Evolutionary conservation across 2,329 filamentous ascomycete species (phyloP).

Genomic region (Talaromyces sp.): DNA sequence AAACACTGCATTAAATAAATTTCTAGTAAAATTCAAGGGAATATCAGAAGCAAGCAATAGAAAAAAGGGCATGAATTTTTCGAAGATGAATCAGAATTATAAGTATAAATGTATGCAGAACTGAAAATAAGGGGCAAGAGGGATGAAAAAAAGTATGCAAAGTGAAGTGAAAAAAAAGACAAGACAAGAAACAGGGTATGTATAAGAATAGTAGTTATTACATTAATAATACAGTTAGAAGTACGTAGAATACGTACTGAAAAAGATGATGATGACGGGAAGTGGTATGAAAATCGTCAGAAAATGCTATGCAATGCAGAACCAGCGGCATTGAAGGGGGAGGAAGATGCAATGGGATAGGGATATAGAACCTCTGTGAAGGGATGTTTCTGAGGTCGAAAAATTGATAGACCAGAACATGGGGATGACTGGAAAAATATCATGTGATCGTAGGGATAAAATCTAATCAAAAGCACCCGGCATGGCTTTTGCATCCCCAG

Average conservation of each 20-base stretch:
- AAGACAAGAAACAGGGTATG: background rate
- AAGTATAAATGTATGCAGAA: background rate
- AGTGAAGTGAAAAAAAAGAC: background rate
- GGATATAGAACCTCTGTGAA: background rate
- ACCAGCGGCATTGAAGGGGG: slow-evolving; percentile 3
- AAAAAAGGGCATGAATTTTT: background rate
- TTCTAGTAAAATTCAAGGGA: too few species aligned
- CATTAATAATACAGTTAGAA: slow-evolving; percentile 1
- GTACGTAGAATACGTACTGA: background rate
- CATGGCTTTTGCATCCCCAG: background rate
- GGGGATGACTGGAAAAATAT: background rate
- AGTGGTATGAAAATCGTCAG: background rate
- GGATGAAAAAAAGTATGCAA: background rate
- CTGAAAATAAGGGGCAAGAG: background rate
- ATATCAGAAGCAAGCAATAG: background rate
- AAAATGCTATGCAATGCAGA: slow-evolving; percentile 7
- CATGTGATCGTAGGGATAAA: background rate
- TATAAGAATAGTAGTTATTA: background rate
- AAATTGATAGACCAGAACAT: background rate
- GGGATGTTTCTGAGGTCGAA: background rate
- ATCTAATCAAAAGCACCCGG: slow-evolving; percentile 13
- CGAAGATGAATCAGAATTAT: too few species aligned
- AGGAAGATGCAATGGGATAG: background rate
- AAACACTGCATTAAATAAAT: too few species aligned
- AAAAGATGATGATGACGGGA: background rate